Percentiles rank a stretch among this genome's conserved stretches.
These are phyloP conservation scores for Ophiosphaerella herpotricha DNA, from an alignment of 2,329 filamentous ascomycete genomes.

Conservation along the genomic window DNA sequence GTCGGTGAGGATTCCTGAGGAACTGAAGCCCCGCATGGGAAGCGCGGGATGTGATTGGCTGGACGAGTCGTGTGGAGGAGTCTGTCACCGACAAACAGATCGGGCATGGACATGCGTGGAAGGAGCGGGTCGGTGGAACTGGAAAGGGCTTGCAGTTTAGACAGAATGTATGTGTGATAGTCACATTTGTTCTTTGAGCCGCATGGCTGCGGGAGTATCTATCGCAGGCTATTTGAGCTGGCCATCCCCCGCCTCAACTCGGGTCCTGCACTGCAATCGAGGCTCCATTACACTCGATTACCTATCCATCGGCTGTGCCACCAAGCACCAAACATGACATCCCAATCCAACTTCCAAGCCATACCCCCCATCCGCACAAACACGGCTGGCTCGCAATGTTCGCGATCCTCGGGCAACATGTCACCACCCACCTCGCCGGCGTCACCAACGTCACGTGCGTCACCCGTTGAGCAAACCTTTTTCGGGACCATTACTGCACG, in stretches of 20 bases:
- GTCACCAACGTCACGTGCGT: slow-evolving; percentile 31
- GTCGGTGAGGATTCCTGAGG: slow-evolving; percentile 38
- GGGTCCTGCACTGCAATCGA: not conserved
- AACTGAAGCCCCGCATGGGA: slow-evolving; percentile 17
- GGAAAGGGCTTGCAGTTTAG: slow-evolving; percentile 6
- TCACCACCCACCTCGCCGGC: slow-evolving; percentile 25
- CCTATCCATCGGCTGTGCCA: not conserved
- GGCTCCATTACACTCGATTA: not conserved
- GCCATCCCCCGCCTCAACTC: not conserved
- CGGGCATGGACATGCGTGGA: slow-evolving; percentile 33
- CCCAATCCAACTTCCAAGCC: slow-evolving; percentile 31
- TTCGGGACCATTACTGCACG: slow-evolving; percentile 43
- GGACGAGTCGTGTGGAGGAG: not conserved
- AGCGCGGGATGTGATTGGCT: slow-evolving; percentile 23
- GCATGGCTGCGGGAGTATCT: slow-evolving; percentile 22
- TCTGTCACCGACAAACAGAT: slow-evolving; percentile 33
- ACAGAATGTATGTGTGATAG: slow-evolving; percentile 1
- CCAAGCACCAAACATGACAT: slow-evolving; percentile 22
- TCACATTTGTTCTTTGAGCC: slow-evolving; percentile 31
- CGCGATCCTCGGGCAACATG: slow-evolving; percentile 27
- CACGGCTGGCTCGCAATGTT: slow-evolving; percentile 33
- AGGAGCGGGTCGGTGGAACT: slow-evolving; percentile 12
- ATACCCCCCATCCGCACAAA: slow-evolving; percentile 37
- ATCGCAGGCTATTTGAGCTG: slow-evolving; percentile 17
- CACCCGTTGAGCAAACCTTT: slow-evolving; percentile 39